phyloP scores from a whole-genome alignment of 768 basidiomycete species.

The Zangia roseola region DNA sequence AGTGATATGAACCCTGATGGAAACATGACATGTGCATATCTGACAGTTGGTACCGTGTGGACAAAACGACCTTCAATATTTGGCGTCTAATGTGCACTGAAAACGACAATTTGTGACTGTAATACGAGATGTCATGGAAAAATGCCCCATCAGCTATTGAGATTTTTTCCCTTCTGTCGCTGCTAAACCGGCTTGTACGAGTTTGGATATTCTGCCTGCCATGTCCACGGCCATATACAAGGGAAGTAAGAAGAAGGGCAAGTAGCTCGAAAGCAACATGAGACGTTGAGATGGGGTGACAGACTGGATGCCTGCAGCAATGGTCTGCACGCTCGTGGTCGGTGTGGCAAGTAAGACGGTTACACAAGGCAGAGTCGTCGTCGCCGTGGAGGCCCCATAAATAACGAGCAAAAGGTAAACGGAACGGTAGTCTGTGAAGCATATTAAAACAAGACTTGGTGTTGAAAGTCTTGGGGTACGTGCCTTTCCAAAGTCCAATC shows the following conservation, averaged over 20 bases:
- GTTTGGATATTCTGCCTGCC: constrained; percentile 40
- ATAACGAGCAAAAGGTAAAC: constrained; percentile 65
- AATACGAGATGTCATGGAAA: not conserved
- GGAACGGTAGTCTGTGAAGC: constrained; percentile 42
- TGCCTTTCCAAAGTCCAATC: constrained; percentile 57
- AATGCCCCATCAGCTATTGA: constrained; percentile 4
- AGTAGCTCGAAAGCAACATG: constrained; percentile 64
- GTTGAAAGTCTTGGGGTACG: not conserved
- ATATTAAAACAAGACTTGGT: not conserved
- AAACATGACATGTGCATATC: too few relatives aligned
- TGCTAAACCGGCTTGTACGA: constrained; percentile 30
- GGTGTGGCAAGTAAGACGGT: constrained; percentile 56
- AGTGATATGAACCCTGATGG: too few relatives aligned
- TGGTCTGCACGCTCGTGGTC: constrained; percentile 33
- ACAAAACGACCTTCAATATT: too few relatives aligned
- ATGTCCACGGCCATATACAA: constrained; percentile 75
- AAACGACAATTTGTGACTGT: not conserved
- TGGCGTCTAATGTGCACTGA: too few relatives aligned
- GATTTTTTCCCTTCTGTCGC: constrained; percentile 13
- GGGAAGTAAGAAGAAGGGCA: constrained; percentile 76
- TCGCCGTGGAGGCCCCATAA: constrained; percentile 77
- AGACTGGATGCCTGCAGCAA: constrained; percentile 33
- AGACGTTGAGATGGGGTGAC: constrained; percentile 51
- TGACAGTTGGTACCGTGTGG: too few relatives aligned
- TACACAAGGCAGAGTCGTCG: constrained; percentile 75